Conservation (phyloP, 257 asterid genomes). For the Rauvolfia tetraphylla region DNA sequence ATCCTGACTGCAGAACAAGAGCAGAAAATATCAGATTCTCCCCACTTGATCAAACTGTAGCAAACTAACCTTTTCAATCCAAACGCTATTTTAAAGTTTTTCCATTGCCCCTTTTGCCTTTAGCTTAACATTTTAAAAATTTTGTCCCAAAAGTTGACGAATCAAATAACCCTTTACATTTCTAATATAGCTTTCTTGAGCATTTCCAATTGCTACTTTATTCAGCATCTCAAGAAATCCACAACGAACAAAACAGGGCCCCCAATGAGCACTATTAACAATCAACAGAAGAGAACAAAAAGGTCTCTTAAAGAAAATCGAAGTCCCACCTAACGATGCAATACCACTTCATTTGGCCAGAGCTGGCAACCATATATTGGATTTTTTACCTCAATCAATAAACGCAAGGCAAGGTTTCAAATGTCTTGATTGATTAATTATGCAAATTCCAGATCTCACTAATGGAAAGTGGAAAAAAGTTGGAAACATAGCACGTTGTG, state of each 20-base stretch:
- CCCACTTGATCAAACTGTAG: neutral
- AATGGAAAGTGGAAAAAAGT: slow-evolving; percentile 6
- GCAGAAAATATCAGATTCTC: neutral
- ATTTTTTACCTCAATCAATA: neutral
- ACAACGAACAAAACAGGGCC: neutral
- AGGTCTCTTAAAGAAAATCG: neutral
- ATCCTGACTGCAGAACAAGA: slow-evolving; percentile 56
- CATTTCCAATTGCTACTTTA: neutral
- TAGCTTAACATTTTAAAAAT: neutral
- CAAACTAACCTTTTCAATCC: neutral
- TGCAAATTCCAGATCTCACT: neutral
- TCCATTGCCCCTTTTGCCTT: neutral
- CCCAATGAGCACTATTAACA: neutral
- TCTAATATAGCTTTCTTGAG: neutral
- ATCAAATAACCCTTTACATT: neutral
- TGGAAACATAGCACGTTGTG: slow-evolving; percentile 3
- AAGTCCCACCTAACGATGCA: neutral
- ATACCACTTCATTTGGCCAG: neutral
- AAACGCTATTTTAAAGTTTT: neutral
- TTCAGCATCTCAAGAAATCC: neutral
- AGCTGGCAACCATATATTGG: neutral
- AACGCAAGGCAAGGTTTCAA: neutral
- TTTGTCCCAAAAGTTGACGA: neutral
- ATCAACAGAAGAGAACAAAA: slow-evolving; percentile 3
- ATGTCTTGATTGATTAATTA: slow-evolving; percentile 4